These are phyloP conservation scores for Chlorella sp. DNA, from an alignment of 139 green algal species.

Conservation along the genomic window DNA sequence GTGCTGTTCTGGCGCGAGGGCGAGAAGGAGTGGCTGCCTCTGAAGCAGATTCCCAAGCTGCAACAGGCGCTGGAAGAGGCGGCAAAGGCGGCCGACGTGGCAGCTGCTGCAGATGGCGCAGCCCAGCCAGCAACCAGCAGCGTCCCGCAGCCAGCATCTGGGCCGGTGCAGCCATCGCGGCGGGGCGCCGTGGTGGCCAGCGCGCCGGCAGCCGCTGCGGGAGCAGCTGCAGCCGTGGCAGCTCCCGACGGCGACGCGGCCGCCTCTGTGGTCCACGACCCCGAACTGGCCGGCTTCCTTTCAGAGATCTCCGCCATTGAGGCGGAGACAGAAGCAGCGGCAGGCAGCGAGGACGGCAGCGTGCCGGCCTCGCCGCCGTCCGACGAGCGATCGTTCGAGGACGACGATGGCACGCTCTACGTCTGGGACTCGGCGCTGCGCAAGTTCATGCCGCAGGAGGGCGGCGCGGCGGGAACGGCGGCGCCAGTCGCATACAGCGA, in stretches of 20 bases:
- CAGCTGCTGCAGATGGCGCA: no score
- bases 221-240: background rate
- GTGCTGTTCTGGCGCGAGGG: constrained; percentile 50
- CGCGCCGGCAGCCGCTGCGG: background rate
- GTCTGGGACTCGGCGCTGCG: constrained; percentile 74
- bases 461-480: background rate
- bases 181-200: background rate
- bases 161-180: no score
- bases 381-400: constrained; percentile 86
- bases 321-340: background rate
- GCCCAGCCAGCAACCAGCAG: background rate
- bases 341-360: background rate
- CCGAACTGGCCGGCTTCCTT: constrained; percentile 61
- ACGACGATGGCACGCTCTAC: constrained; percentile 95
- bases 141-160: no score
- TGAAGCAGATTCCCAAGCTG: constrained; percentile 35
- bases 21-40: constrained; percentile 37
- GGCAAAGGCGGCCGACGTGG: no score
- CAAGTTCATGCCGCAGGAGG: constrained; percentile 76
- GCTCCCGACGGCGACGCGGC: background rate
- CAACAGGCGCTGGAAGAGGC: constrained; percentile 5
- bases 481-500: constrained; percentile 34
- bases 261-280: constrained; percentile 14
- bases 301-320: constrained; percentile 69
- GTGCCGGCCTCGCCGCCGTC: constrained; percentile 42